These are phyloP conservation scores for Botrytis paeoniae DNA, from an alignment of 2,329 filamentous ascomycete species.

Conservation along the genomic window DNA sequence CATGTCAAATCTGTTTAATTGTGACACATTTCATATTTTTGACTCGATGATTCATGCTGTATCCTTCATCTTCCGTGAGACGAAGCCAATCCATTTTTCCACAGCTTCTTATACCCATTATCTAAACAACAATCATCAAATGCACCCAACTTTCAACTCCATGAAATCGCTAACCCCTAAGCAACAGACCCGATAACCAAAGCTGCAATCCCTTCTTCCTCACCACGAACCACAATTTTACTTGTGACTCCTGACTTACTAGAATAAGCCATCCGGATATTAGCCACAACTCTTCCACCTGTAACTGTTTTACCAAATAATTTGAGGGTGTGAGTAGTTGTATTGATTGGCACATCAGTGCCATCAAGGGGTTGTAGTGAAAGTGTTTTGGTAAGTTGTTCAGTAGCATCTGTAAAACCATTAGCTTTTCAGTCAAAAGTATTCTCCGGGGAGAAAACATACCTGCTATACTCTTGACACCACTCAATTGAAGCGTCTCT, in stretches of 20 bases:
- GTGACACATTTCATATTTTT: constrained; percentile 21
- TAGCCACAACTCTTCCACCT: constrained; percentile 83
- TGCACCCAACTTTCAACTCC: constrained; percentile 32
- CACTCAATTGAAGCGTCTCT: constrained; percentile 84
- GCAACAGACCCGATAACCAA: constrained; percentile 82
- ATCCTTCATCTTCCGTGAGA: constrained; percentile 22
- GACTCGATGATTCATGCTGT: constrained; percentile 1
- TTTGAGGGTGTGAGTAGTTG: constrained; percentile 90
- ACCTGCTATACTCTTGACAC: constrained; percentile 91
- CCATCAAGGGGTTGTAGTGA: constrained; percentile 93
- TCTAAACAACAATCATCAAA: constrained; percentile 34
- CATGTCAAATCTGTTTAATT: not conserved
- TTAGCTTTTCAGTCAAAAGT: constrained; percentile 31
- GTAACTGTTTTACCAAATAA: constrained; percentile 92
- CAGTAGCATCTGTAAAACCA: constrained; percentile 70
- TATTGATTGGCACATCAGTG: constrained; percentile 83
- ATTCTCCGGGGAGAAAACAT: constrained; percentile 32
- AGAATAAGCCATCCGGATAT: constrained; percentile 89
- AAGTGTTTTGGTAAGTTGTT: constrained; percentile 80
- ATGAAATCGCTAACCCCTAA: constrained; percentile 30
- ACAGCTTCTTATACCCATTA: constrained; percentile 29
- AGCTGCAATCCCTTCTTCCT: constrained; percentile 86
- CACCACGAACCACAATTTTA: constrained; percentile 87
- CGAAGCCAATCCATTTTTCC: constrained; percentile 18
- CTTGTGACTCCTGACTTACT: constrained; percentile 91